phyloP scores from a whole-genome alignment of 225 moss, liverwort and hornwort genomes.

The Asterella californica region DNA sequence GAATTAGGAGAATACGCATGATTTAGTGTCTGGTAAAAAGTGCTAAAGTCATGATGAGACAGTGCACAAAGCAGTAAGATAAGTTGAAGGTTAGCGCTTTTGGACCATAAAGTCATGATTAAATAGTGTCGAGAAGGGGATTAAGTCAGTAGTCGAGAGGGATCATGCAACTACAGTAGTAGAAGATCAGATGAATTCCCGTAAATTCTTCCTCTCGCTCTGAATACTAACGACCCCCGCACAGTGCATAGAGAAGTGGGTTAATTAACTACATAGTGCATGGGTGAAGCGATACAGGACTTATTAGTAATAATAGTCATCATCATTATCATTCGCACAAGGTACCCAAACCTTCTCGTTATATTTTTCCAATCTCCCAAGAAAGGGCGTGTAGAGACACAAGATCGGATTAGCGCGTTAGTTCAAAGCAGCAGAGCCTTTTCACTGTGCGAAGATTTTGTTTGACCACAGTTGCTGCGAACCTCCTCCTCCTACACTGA shows the following conservation, averaged over 20 bases:
- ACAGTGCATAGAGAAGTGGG: no score
- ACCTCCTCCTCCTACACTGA: conserved; percentile 1
- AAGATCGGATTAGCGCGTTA: conserved; percentile 3
- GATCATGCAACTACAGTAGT: conserved; percentile 3
- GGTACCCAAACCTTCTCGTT: conserved; percentile 2
- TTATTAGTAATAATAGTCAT: not conserved
- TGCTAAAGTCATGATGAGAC: not conserved
- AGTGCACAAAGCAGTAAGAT: not conserved
- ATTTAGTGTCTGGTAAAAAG: not conserved
- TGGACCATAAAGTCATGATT: not conserved
- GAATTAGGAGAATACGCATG: conserved; percentile 15
- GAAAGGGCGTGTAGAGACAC: not conserved
- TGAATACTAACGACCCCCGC: not conserved
- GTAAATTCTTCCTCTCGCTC: not conserved
- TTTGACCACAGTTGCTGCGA: not conserved
- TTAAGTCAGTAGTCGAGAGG: not conserved
- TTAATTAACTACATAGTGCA: no score
- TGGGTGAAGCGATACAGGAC: no score
- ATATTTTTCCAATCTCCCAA: not conserved
- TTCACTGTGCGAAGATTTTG: not conserved
- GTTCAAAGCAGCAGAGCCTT: not conserved
- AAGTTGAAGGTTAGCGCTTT: not conserved
- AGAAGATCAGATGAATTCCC: not conserved
- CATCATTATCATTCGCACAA: not conserved
- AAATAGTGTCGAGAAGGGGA: not conserved